phyloP scores from a whole-genome alignment of 2,329 filamentous ascomycete genomes.

The Colletotrichum limetticola region DNA sequence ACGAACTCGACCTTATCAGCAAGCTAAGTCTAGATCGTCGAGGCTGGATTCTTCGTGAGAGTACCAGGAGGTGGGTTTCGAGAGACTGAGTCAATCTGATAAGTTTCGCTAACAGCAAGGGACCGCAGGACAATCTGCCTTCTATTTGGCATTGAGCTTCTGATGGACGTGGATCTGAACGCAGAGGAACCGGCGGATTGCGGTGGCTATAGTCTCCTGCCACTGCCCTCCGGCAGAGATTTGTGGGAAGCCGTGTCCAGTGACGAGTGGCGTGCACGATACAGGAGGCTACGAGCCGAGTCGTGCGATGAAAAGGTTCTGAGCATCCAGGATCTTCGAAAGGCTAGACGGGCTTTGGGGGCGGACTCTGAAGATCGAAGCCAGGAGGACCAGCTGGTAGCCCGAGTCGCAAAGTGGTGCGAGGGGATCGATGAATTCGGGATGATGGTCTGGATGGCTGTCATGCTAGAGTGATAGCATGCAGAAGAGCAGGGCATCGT shows the following conservation, averaged over 20 bases:
- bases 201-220: slow-evolving; percentile 2
- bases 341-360: background rate
- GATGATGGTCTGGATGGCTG: slow-evolving; percentile 43
- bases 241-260: slow-evolving; percentile 18
- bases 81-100: background rate
- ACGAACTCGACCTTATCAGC: background rate
- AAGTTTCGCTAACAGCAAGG: background rate
- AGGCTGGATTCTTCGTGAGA: slow-evolving; percentile 18
- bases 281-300: background rate
- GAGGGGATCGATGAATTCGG: slow-evolving; percentile 41
- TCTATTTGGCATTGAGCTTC: slow-evolving; percentile 16
- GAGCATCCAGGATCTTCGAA: slow-evolving; percentile 3
- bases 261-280: slow-evolving; percentile 20
- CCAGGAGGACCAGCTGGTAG: slow-evolving; percentile 16
- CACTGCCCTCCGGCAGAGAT: slow-evolving; percentile 8
- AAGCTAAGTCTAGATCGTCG: slow-evolving; percentile 2
- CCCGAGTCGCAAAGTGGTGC: slow-evolving; percentile 40
- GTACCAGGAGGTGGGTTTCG: background rate
- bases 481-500: too few species aligned
- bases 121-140: slow-evolving; percentile 10
- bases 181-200: background rate
- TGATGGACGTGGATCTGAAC: slow-evolving; percentile 10
- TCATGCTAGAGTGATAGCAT: slow-evolving; percentile 41
- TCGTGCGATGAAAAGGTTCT: background rate
- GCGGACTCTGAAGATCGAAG: background rate